These are phyloP conservation scores for Kodamaea hsintzibuensis DNA, from an alignment of 805 yeast species.

Conservation along the genomic window DNA sequence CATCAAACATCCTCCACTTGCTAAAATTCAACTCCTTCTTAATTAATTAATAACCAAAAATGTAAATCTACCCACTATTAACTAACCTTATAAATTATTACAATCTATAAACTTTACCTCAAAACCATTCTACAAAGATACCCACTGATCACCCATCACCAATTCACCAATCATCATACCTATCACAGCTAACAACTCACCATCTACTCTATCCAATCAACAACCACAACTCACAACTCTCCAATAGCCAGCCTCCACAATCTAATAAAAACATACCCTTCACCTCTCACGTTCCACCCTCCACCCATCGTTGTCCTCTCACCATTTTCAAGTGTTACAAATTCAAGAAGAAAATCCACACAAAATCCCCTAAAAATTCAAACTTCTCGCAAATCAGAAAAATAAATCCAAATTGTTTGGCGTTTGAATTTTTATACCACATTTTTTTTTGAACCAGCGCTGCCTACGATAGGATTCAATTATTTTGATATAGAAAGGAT, in stretches of 20 bases:
- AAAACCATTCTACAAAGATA: too few relatives aligned
- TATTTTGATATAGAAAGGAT: neutral
- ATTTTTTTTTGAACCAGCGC: neutral
- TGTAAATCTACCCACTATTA: too few relatives aligned
- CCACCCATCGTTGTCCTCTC: neutral
- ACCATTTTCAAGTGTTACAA: slow-evolving; percentile 1
- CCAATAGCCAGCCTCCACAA: neutral
- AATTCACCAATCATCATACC: neutral
- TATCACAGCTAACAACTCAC: neutral
- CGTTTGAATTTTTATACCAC: neutral
- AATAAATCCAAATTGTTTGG: neutral
- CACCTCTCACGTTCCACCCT: neutral
- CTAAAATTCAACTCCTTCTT: too few relatives aligned
- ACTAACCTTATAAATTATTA: too few relatives aligned
- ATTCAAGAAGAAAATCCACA: neutral
- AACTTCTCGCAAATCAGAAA: neutral
- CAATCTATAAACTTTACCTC: too few relatives aligned
- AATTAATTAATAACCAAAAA: too few relatives aligned
- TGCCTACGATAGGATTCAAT: neutral
- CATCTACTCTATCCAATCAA: too few relatives aligned
- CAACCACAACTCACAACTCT: too few relatives aligned
- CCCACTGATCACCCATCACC: too few relatives aligned
- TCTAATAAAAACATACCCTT: neutral
- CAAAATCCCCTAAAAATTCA: neutral
- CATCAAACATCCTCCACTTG: too few relatives aligned